Evolutionary conservation across 371 early-diverging fungal genomes (phyloP).

Genomic region (Phascolomyces articulosus): DNA sequence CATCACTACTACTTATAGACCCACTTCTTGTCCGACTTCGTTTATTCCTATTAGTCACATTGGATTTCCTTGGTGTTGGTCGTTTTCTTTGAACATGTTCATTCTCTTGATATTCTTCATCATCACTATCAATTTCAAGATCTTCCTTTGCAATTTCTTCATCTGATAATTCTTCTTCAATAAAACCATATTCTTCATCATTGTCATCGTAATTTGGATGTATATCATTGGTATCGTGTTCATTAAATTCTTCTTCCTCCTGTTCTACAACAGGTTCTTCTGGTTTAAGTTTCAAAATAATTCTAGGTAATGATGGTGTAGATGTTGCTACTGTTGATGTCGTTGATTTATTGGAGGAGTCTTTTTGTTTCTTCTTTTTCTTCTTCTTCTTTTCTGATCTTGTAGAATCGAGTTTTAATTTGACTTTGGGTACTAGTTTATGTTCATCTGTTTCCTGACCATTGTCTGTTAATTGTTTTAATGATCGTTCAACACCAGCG

Average conservation of each 20-base stretch:
- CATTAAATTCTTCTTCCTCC: neutral
- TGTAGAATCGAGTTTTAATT: constrained; percentile 3
- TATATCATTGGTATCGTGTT: constrained; percentile 1
- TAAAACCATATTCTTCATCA: constrained; percentile 24
- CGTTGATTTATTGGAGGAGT: neutral
- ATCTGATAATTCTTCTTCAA: constrained; percentile 18
- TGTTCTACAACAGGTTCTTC: neutral
- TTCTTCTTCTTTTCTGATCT: neutral
- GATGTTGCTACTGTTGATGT: neutral
- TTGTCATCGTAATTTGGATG: constrained; percentile 26
- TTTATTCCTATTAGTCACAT: neutral
- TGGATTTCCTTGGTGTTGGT: neutral
- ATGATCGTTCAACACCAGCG: neutral
- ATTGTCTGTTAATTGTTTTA: neutral
- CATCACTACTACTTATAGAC: neutral
- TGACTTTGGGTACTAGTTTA: neutral
- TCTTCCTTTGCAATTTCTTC: constrained; percentile 17
- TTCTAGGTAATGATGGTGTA: constrained; percentile 5
- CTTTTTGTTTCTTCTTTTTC: neutral
- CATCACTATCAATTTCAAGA: constrained; percentile 6
- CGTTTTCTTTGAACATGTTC: neutral
- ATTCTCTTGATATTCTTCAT: constrained; percentile 4
- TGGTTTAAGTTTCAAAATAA: constrained; percentile 10
- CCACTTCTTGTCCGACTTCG: constrained; percentile 5
- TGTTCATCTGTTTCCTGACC: neutral